phyloP scores from a whole-genome alignment of 176 grass and related monocot species.

The Aechmea fasciata region DNA sequence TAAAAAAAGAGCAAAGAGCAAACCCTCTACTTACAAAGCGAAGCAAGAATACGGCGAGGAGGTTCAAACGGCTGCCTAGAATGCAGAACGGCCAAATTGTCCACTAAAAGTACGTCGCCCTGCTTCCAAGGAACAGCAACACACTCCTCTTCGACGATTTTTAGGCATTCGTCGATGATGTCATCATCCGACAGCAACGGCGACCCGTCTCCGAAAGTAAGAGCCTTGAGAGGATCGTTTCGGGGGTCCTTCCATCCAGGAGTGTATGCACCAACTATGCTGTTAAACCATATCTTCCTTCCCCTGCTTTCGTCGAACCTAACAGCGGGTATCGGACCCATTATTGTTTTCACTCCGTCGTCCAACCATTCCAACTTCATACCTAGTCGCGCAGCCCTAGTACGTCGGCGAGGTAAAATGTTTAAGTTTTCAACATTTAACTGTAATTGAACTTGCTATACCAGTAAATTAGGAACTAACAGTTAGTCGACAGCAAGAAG shows the following conservation, averaged over 20 bases:
- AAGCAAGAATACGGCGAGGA: constrained; percentile 76
- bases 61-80: constrained; percentile 60
- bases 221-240: constrained; percentile 83
- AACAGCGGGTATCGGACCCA: constrained; percentile 68
- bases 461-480: background rate
- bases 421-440: background rate
- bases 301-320: constrained; percentile 50
- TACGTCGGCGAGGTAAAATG: background rate
- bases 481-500: background rate
- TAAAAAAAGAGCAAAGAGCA: background rate
- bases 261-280: constrained; percentile 92
- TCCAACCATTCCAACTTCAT: constrained; percentile 78
- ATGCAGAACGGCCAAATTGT: constrained; percentile 83
- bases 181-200: constrained; percentile 32
- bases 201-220: constrained; percentile 65
- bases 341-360: constrained; percentile 72
- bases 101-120: constrained; percentile 69
- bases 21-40: constrained; percentile 62
- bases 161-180: constrained; percentile 52
- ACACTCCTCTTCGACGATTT: constrained; percentile 62
- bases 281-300: constrained; percentile 92
- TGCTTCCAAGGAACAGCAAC: constrained; percentile 59
- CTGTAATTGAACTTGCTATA: too few species aligned
- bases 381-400: constrained; percentile 51
- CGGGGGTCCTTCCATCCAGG: constrained; percentile 66